Percentiles rank a stretch among this genome's conserved stretches.
Evolutionary conservation across 306 rosid genomes (phyloP).

Genomic region (Pyrus pyrifolia): DNA sequence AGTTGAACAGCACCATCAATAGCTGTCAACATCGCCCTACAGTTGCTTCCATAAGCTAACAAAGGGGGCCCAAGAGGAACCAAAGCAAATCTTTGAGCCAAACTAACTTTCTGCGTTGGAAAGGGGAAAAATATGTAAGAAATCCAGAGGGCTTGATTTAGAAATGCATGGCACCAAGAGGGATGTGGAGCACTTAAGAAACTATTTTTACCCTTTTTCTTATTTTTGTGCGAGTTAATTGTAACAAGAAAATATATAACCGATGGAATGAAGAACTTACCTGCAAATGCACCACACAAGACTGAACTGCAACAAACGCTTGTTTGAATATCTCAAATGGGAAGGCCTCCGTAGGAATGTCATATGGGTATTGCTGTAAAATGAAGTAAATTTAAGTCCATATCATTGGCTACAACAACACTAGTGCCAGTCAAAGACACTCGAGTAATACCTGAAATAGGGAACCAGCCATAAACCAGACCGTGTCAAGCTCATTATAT

Average conservation of each 20-base stretch:
- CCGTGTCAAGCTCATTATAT: conserved; percentile 93
- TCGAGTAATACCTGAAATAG: conserved; percentile 67
- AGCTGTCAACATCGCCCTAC: conserved; percentile 89
- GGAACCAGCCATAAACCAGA: conserved; percentile 99
- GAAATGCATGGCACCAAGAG: background rate
- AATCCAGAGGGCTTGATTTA: background rate
- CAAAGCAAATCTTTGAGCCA: conserved; percentile 95
- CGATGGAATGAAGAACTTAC: conserved; percentile 21
- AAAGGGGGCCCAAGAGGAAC: conserved; percentile 98
- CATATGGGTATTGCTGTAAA: conserved; percentile 95
- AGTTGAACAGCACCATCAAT: conserved; percentile 71
- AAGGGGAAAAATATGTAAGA: background rate
- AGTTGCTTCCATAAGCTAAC: conserved; percentile 75
- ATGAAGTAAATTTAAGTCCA: conserved; percentile 18
- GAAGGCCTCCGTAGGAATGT: conserved; percentile 96
- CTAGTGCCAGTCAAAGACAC: background rate
- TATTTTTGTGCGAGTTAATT: background rate
- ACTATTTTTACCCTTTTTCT: background rate
- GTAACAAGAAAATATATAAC: background rate
- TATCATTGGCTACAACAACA: background rate
- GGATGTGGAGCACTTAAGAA: background rate
- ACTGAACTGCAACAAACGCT: conserved; percentile 97
- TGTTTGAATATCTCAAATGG: conserved; percentile 94
- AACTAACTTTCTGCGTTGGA: conserved; percentile 78
- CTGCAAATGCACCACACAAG: conserved; percentile 98